phyloP scores from a whole-genome alignment of 129 eudicot genomes.

The Pittosporum tobira region DNA sequence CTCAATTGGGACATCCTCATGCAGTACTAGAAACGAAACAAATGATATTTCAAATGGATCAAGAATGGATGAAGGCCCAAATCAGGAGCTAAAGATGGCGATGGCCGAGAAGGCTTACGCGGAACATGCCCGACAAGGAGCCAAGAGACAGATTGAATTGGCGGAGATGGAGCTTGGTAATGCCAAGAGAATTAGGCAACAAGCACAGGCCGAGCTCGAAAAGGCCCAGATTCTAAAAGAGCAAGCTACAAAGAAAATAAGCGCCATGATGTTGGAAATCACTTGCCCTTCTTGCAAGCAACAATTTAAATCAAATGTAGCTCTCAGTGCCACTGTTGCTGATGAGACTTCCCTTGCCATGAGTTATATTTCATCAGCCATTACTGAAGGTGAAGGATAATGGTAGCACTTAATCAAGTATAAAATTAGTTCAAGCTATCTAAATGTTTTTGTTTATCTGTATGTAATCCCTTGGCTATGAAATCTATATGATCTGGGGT shows the following conservation, averaged over 20 bases:
- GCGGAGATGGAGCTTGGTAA: conserved; percentile 72
- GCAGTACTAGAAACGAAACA: neutral
- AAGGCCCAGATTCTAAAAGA: conserved; percentile 51
- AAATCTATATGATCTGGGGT: neutral
- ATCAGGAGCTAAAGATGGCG: conserved; percentile 36
- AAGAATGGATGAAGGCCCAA: neutral
- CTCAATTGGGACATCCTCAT: conserved; percentile 45
- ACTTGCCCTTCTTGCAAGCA: conserved; percentile 71
- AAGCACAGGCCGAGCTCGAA: conserved; percentile 68
- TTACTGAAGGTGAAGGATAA: conserved; percentile 41
- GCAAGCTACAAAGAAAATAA: conserved; percentile 45
- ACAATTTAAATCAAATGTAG: conserved; percentile 29
- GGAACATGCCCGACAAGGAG: conserved; percentile 55
- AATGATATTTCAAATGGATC: neutral
- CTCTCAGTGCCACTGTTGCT: conserved; percentile 4
- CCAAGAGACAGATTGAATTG: conserved; percentile 60
- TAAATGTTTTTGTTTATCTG: neutral
- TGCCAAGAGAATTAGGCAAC: conserved; percentile 68
- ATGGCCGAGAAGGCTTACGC: conserved; percentile 58
- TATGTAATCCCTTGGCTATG: neutral
- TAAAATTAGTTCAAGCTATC: neutral
- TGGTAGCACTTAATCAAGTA: conserved; percentile 11
- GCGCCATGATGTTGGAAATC: conserved; percentile 42
- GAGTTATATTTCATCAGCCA: conserved; percentile 68
- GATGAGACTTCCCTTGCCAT: conserved; percentile 40